Base-by-base conservation (phyloP, 805 yeast genomes). In the Pichia gijzeniarum region DNA sequence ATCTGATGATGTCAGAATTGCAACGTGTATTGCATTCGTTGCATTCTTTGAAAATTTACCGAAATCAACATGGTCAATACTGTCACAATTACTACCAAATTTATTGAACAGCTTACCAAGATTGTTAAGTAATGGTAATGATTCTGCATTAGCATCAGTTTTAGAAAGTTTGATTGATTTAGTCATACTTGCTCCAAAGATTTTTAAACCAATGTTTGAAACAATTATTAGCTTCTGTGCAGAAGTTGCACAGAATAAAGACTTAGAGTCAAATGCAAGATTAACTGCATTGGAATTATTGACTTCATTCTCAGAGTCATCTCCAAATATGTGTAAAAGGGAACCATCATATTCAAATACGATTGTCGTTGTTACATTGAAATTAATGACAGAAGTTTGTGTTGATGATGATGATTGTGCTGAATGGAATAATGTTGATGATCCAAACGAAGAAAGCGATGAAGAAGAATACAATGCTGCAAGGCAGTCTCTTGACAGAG, bases 321-420 rank as follows among this genome's bases (percentile, higher is more conserved):
- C 96, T 9, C 98, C 99, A 33, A 81, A 80, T 42, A 93, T 93
- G 99, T 91, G 98, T 70, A 85, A 85, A 60, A 67, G 79, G 28
- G 86, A 86, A 54, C 73, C 82, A 6, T 67, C 76, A 7, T 93
- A 89, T 64, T 79, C 91, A 0, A 73, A 77, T 40, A 70, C 81
- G 14, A 73, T 91, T 62, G 85, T 93, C 30, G 67, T 83, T 43
- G 77, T 79, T 49, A 84, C 91, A 27, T 72, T 93, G 50, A 72
- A 81, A 35, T 75, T 93, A 82, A 82, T 91, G 78, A 89, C 97
- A 12, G 98, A 91, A 62, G 91, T 93, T 45, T 90, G 95, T 48
- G 69, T 76, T 32, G 96, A 87, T 42, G 95, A 87, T 49, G 85
- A 81, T 20, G 54, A 51, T 8, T 58, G 63, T 45, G 53, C 63